A percentile compares a stretch with the other conserved stretches of the same genome.
phyloP scores from a whole-genome alignment of 139 green algal species.

The Astrephomene gubernaculifera region DNA sequence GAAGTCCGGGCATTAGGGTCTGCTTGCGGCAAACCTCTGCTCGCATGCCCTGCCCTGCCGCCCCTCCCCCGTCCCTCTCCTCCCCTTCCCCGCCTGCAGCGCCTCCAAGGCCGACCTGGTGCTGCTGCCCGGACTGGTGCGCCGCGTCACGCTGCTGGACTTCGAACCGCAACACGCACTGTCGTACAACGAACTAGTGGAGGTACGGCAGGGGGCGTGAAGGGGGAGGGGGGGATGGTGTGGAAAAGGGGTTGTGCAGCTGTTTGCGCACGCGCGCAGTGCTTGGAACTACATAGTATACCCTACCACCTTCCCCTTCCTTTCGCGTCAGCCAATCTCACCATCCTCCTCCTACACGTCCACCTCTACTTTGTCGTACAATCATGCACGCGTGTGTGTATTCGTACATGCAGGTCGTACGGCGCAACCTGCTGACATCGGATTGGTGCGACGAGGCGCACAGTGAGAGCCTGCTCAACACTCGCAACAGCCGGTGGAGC shows the following conservation, averaged over 20 bases:
- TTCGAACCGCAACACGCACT: conserved; percentile 86
- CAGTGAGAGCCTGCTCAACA: conserved; percentile 84
- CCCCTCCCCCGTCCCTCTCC: background rate
- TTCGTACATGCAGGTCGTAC: conserved; percentile 68
- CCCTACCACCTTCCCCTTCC: background rate
- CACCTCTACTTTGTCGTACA: no score
- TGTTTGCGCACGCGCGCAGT: no score
- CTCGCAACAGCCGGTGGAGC: conserved; percentile 66
- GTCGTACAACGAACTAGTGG: conserved; percentile 92
- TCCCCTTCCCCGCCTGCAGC: conserved; percentile 10
- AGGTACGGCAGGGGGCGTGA: conserved; percentile 56
- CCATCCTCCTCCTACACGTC: background rate
- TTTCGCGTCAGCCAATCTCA: background rate
- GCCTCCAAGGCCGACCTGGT: conserved; percentile 85
- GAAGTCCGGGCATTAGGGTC: no score
- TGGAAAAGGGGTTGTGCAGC: background rate
- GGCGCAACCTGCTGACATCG: conserved; percentile 89
- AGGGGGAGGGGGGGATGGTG: conserved; percentile 19
- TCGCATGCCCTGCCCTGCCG: background rate
- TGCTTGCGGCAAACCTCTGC: no score
- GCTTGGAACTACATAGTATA: background rate
- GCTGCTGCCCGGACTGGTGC: conserved; percentile 68
- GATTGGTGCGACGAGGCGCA: conserved; percentile 94
- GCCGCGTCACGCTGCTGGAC: conserved; percentile 72
- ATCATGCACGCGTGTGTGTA: no score